Base-by-base conservation (phyloP, 371 early-diverging fungal species). In the Mortierella sp. region DNA sequence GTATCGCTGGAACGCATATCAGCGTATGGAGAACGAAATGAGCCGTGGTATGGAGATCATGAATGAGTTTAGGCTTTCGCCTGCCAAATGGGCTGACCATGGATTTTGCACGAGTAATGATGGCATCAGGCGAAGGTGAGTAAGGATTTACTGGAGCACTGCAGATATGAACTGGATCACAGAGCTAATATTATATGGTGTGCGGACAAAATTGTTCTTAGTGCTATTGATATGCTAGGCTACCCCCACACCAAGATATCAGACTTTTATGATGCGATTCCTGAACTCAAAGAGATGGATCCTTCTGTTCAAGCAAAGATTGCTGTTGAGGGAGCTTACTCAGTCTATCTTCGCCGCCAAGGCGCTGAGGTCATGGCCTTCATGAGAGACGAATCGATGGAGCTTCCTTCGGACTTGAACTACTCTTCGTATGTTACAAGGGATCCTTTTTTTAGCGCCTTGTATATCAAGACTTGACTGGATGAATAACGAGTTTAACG, bases 331-430 rank as follows among this genome's bases (percentile, higher is more conserved):
- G 89, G 92, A 10, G 89, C 89, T 35, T 94, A 94, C 68, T 87
- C 89, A 40, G 90, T 89, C n/a, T 93, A 91, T 61, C 77, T 94
- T 61, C 87, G 88, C 57, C 86, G 88, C 45, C 95, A 94, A 73
- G 86, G 83, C 47, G 66, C 77, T 0, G 93, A 93, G 66, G 89
- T 93, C 17, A 75, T 68, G 51, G 83, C 88, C 19, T 87, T 93
- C 63, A 90, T 91, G 79, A 82, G 89, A 47, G 93, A 95, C 62
- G 93, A 93, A 68, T 80, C 88, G 53, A 69, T 93, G 70, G 83
- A 80, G 51, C 72, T 94, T 35, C 92, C 92, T 29, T 74, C 85
- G 3, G 87, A 93, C 53, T 67, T 94, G 22, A 92, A 94, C 76
- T 94, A 94, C 72, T 73, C 83, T 42, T 70, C 58, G 90, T 89